phyloP scores from a whole-genome alignment of 352 stramenopile genomes.

The Globisporangium perplexum region DNA sequence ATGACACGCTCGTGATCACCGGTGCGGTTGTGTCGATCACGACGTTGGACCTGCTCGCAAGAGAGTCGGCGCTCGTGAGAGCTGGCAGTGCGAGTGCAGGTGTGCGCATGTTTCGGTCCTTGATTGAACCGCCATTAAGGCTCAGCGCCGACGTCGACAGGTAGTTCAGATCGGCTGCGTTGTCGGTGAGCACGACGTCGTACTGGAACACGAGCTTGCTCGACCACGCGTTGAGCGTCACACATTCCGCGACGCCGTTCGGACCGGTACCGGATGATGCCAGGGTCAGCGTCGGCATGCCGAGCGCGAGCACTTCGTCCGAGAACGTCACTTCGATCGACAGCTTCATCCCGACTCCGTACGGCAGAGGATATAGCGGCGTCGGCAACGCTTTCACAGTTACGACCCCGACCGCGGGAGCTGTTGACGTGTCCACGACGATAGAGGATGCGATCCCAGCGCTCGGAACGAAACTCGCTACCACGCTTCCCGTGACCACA shows the following conservation, averaged over 20 bases:
- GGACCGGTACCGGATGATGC: slow-evolving; percentile 26
- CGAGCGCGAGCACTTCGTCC: slow-evolving; percentile 61
- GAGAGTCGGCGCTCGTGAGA: slow-evolving; percentile 29
- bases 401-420: slow-evolving; percentile 37
- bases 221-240: slow-evolving; percentile 51
- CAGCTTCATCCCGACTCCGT: slow-evolving; percentile 56
- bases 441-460: slow-evolving; percentile 52
- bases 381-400: slow-evolving; percentile 37
- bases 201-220: slow-evolving; percentile 64
- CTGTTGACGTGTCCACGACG: slow-evolving; percentile 50
- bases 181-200: slow-evolving; percentile 47
- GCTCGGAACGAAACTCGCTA: slow-evolving; percentile 56
- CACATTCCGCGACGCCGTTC: slow-evolving; percentile 50
- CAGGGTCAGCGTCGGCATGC: slow-evolving; percentile 48
- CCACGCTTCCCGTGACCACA: slow-evolving; percentile 37
- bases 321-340: slow-evolving; percentile 70
- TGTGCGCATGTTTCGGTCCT: slow-evolving; percentile 60
- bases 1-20: slow-evolving; percentile 48
- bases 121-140: slow-evolving; percentile 48
- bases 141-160: slow-evolving; percentile 42
- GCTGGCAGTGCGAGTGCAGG: slow-evolving; percentile 50
- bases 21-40: slow-evolving; percentile 69
- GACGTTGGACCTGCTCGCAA: slow-evolving; percentile 44
- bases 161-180: slow-evolving; percentile 54
- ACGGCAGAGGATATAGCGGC: slow-evolving; percentile 39